Evolutionary conservation across 371 early-diverging fungal species (phyloP), one percentile per base, ranked within the genome.

Genomic region (Mucor mucedo): DNA sequence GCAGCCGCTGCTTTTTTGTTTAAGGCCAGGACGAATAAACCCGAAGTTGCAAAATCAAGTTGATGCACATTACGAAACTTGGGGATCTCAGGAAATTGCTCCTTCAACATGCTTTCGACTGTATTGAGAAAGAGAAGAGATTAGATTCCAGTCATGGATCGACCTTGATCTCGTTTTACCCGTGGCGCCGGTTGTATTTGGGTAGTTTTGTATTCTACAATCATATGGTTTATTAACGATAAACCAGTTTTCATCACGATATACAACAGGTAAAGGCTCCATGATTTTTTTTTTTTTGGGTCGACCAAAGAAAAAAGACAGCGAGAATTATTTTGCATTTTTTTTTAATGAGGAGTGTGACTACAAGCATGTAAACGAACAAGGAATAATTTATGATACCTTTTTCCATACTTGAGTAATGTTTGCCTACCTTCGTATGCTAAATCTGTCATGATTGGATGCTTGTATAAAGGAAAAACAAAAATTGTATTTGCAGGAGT

Each of bases 1-100:
- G 42, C 40, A 3, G 70, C 68, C 1, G 82, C 78, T 30, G 77
- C 66, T 52, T 69, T 58, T 60, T 71, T 67, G 13, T 55, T 76
- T 30, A 79, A 53, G n/a, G 77, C 82, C 10, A 82, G 48, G 28
- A 75, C 70, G 52, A 69, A 79, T 10, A 72, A 53, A 5, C 79
- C 79, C 2, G 79, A 79, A 13, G 79, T 79, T 13, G 79, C 72
- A 55, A 70, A 73, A 45, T 79, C 79, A 28, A 79, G 47, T 47
- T 79, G 79, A 62, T 79, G 79, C 0, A 76, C 75, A 49, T 79
- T 76, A 10, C 73, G 70, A 45, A 79, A 66, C 35, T 63, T 68
- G 33, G 60, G 47, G 16, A 68, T 58, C 6, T 62, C 47, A 27
- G 75, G 75, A 33, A 59, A 71, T 49, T 71, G 71, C 11, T 63